phyloP scores from a whole-genome alignment of 2,329 filamentous ascomycete genomes.

The Penicillium expansum region DNA sequence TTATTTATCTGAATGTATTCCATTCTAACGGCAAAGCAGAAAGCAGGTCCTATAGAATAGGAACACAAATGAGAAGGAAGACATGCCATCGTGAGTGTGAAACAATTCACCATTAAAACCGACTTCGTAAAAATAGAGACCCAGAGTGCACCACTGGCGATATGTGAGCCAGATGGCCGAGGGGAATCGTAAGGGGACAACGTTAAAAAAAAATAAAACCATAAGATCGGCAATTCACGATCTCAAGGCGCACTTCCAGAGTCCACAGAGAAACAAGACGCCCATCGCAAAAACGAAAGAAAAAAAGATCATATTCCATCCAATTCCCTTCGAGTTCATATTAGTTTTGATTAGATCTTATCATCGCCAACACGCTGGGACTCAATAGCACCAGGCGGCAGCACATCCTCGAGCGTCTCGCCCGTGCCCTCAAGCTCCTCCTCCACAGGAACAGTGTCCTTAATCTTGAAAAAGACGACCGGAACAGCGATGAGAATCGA shows the following conservation, averaged over 20 bases:
- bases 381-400: slow-evolving; percentile 24
- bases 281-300: not conserved
- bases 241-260: not conserved
- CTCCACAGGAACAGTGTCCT: slow-evolving; percentile 70
- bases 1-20: not conserved
- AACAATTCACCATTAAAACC: not conserved
- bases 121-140: not conserved
- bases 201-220: not conserved
- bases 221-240: not conserved
- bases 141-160: not conserved
- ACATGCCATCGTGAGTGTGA: not conserved
- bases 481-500: slow-evolving; percentile 70
- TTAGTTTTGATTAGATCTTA: slow-evolving; percentile 5
- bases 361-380: slow-evolving; percentile 6
- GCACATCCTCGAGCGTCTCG: slow-evolving; percentile 72
- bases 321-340: not conserved
- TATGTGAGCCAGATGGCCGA: not conserved
- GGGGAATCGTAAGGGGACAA: not conserved
- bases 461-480: slow-evolving; percentile 71
- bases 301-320: not conserved
- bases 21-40: not conserved
- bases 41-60: not conserved
- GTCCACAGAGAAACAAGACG: not conserved
- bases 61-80: not conserved
- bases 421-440: slow-evolving; percentile 79